Percentiles rank a stretch among this genome's conserved stretches.
Evolutionary conservation across 768 basidiomycete genomes (phyloP).

Genomic region (Boletellus emodensis): DNA sequence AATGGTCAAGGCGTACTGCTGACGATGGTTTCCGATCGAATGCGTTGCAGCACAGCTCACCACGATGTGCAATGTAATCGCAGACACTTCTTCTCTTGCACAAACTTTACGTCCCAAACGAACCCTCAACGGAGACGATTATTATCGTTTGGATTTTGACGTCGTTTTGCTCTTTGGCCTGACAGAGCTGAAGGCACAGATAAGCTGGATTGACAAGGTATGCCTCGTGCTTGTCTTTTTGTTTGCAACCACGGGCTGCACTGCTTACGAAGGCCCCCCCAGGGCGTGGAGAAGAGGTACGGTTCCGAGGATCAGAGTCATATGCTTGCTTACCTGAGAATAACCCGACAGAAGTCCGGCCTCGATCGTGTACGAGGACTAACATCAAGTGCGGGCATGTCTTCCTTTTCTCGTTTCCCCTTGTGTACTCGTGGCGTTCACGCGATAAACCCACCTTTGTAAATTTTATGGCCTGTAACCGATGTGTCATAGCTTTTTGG

Average conservation of each 20-base stretch:
- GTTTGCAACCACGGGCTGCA: not conserved
- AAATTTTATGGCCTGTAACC: too few relatives aligned
- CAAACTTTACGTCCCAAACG: not conserved
- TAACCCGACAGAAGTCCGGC: not conserved
- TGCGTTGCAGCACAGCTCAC: not conserved
- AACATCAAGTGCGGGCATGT: not conserved
- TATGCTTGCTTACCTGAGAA: not conserved
- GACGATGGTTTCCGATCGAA: not conserved
- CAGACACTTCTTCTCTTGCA: constrained; percentile 6
- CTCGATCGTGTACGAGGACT: constrained; percentile 2
- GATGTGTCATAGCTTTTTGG: too few relatives aligned
- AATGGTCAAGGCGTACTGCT: not conserved
- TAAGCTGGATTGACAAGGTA: constrained; percentile 37
- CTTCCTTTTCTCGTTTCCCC: too few relatives aligned
- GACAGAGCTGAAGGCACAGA: constrained; percentile 44
- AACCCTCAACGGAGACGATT: not conserved
- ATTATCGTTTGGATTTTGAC: constrained; percentile 25
- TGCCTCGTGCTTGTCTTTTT: not conserved
- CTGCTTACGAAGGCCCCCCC: too few relatives aligned
- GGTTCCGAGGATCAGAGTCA: not conserved
- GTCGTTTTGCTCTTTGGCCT: constrained; percentile 40
- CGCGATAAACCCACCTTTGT: too few relatives aligned
- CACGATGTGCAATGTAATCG: constrained; percentile 12
- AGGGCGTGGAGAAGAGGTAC: constrained; percentile 1
- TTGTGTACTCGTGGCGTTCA: too few relatives aligned